A percentile compares a stretch with the other conserved stretches of the same genome.
Conservation (phyloP, 345 rosid genomes). For the Melastoma malabathricum region DNA sequence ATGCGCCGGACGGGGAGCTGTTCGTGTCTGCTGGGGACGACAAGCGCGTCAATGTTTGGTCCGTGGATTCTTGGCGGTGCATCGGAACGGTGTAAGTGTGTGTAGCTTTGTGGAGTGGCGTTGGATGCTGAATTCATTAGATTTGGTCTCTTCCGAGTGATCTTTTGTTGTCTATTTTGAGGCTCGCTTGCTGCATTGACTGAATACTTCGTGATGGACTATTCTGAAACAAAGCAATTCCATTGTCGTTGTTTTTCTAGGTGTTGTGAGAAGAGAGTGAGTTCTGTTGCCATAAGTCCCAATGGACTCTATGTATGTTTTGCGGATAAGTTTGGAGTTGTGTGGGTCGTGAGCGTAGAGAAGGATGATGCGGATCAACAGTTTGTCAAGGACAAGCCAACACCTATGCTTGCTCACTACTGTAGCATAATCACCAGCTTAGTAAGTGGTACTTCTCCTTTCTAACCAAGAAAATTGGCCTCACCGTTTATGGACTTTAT, state of each 20-base stretch:
- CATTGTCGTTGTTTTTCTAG: conserved; percentile 19
- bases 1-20: conserved; percentile 51
- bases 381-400: conserved; percentile 41
- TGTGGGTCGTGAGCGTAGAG: conserved; percentile 61
- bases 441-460: conserved; percentile 18
- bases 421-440: conserved; percentile 92
- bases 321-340: conserved; percentile 95
- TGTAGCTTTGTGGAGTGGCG: conserved; percentile 1
- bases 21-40: conserved; percentile 89
- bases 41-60: conserved; percentile 87
- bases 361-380: conserved; percentile 24
- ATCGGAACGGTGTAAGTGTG: conserved; percentile 47
- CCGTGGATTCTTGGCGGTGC: conserved; percentile 64
- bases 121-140: not conserved
- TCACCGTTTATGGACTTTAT: no score
- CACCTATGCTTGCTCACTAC: conserved; percentile 70
- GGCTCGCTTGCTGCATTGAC: not conserved
- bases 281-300: conserved; percentile 57
- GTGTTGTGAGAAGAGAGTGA: conserved; percentile 84
- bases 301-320: conserved; percentile 59
- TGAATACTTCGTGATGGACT: not conserved
- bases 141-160: not conserved
- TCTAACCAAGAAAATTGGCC: not conserved
- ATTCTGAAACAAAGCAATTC: conserved; percentile 1
- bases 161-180: not conserved